These are phyloP conservation scores for Eutrema salsugineum DNA, from an alignment of 441 rosid genomes.

Conservation along the genomic window DNA sequence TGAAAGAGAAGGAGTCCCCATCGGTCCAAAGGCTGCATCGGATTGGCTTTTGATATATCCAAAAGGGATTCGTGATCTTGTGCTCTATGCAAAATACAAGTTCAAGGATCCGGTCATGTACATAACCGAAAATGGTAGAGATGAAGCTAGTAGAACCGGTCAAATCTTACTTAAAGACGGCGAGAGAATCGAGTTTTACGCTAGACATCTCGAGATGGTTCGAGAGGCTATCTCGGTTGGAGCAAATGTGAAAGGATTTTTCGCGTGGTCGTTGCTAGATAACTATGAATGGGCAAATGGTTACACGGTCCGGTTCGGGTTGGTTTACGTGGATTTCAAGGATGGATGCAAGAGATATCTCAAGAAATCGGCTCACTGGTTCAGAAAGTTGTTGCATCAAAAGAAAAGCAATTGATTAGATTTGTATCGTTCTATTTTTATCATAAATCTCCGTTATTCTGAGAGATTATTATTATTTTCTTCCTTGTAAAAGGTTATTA, in stretches of 20 bases:
- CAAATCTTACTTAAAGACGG: conserved; percentile 10
- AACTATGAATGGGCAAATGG: conserved; percentile 32
- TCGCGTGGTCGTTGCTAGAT: conserved; percentile 34
- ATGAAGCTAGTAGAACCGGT: conserved; percentile 11
- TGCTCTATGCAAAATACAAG: conserved; percentile 24
- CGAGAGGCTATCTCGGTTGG: conserved; percentile 26
- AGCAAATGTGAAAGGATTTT: conserved; percentile 31
- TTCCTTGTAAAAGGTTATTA: too few species aligned
- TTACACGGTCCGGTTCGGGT: conserved; percentile 28
- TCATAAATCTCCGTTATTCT: not conserved
- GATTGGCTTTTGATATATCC: conserved; percentile 25
- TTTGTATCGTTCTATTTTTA: not conserved
- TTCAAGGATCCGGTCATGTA: conserved; percentile 23
- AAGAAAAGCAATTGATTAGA: not conserved
- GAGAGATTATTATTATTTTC: not conserved
- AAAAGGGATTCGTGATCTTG: conserved; percentile 25
- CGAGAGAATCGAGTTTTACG: conserved; percentile 18
- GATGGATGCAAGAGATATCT: conserved; percentile 23
- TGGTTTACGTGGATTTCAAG: conserved; percentile 29
- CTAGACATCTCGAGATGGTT: conserved; percentile 24
- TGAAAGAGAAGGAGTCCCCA: conserved; percentile 20
- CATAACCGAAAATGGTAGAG: conserved; percentile 30
- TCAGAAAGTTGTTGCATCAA: conserved; percentile 14
- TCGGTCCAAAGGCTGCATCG: conserved; percentile 22
- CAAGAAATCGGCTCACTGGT: conserved; percentile 32